Evolutionary conservation across 768 basidiomycete genomes (phyloP), one percentile per base, ranked within the genome.

Genomic region (Kwoniella pini): DNA sequence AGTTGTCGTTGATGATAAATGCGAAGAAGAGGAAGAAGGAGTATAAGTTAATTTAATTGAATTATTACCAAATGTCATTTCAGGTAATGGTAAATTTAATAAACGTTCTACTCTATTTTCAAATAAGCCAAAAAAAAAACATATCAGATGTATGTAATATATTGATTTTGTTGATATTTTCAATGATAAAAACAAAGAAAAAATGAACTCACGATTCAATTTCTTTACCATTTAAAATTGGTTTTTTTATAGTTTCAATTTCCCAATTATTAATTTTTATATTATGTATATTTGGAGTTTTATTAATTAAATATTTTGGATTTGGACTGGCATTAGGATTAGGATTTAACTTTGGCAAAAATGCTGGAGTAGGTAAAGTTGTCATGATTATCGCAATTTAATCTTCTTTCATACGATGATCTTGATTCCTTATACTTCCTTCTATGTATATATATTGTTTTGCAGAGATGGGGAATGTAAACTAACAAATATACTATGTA

Each of bases 21-120:
- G 17, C 27, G 63, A 51, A 12, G 53, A 24, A 19, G 46, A 33
- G 9, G 60, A 43, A 13, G 54, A 55, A 21, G 64, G 13, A 11
- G 57, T 80, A 68, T 97, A 90, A 30, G 82, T 81, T 24, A 98
- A 79, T 3, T 82, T 80, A 9, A 99, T 82, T 15, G 75, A 76
- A 78, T 98, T 98, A 77, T 84, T 85, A 4, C 92, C 93, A 71
- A 97, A 98, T 0, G 90, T 92, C 91, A 98, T 98, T 76, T 99
- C 96, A 2, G 96, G 96, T 1, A 95, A 79, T 0, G 95, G 90
- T 24, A 98, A 82, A 2, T 87, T 86, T 19, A 81, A 65, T 1
- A 60, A 56, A n/a, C 70, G 75, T 24, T 78, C 73, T 0, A 73
- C 77, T 42, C 54, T 55, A 21, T 21, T 19, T 15, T n/a, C n/a